Percentiles rank a stretch among this genome's conserved stretches.
phyloP scores from a whole-genome alignment of 2,329 filamentous ascomycete species.

The Ophiostoma ips region DNA sequence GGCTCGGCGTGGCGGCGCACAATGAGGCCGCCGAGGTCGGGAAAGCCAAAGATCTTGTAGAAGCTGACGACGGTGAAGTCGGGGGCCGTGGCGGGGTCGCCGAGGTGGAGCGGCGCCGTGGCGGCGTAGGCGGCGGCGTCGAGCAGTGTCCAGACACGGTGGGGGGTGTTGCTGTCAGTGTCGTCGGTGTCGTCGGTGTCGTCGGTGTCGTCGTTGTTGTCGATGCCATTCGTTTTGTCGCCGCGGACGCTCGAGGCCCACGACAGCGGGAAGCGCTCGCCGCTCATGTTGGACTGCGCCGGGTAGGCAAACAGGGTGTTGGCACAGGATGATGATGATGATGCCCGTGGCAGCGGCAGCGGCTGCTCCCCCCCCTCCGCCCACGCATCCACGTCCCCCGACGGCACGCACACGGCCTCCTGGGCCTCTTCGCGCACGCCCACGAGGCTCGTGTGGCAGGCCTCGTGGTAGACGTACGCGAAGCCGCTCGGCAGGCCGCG shows the following conservation, averaged over 20 bases:
- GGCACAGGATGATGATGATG: not conserved
- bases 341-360: too few relatives aligned
- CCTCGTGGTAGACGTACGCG: slow-evolving; percentile 68
- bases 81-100: slow-evolving; percentile 45
- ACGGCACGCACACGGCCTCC: slow-evolving; percentile 51
- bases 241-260: slow-evolving; percentile 43
- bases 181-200: not conserved
- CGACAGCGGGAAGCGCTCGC: slow-evolving; percentile 53
- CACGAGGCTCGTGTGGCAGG: slow-evolving; percentile 76
- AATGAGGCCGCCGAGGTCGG: slow-evolving; percentile 74
- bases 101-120: slow-evolving; percentile 62
- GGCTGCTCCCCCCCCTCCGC: slow-evolving; percentile 25
- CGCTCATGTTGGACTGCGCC: slow-evolving; percentile 88
- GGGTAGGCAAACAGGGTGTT: slow-evolving; percentile 59
- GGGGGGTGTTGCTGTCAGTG: slow-evolving; percentile 14
- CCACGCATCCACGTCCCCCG: slow-evolving; percentile 53
- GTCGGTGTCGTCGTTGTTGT: not conserved
- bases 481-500: slow-evolving; percentile 57
- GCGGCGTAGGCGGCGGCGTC: slow-evolving; percentile 75
- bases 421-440: slow-evolving; percentile 62
- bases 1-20: slow-evolving; percentile 57
- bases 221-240: not conserved
- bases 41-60: slow-evolving; percentile 97
- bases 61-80: slow-evolving; percentile 83
- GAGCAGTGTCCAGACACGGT: slow-evolving; percentile 50